These are phyloP conservation scores for Senna siamea DNA, from an alignment of 306 rosid species.

Conservation along the genomic window DNA sequence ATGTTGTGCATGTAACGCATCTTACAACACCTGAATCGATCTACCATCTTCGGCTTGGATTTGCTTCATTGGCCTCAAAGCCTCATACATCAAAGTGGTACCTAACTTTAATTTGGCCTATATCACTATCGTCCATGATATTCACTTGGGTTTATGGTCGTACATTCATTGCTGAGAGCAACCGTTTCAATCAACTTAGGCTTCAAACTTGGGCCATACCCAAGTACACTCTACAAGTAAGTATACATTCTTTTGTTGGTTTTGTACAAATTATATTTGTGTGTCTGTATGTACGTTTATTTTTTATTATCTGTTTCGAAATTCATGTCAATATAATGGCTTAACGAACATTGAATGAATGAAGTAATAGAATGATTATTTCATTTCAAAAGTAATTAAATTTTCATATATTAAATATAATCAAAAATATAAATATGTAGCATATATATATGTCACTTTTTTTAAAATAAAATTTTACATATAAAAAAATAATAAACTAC, in stretches of 20 bases:
- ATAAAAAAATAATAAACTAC: too few relatives aligned
- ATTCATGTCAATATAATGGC: too few relatives aligned
- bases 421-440: too few relatives aligned
- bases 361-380: not conserved
- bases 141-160: conserved; percentile 40
- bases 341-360: too few relatives aligned
- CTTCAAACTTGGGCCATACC: conserved; percentile 75
- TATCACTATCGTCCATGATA: conserved; percentile 56
- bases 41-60: conserved; percentile 54
- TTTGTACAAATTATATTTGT: too few relatives aligned
- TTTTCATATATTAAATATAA: too few relatives aligned
- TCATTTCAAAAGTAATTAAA: not conserved
- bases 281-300: not conserved
- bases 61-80: conserved; percentile 58
- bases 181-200: conserved; percentile 49
- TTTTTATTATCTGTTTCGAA: not conserved
- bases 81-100: conserved; percentile 66
- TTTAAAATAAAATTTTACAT: too few relatives aligned
- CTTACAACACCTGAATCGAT: conserved; percentile 54
- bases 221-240: conserved; percentile 59
- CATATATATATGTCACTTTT: too few relatives aligned
- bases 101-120: conserved; percentile 64
- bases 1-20: conserved; percentile 52
- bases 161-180: conserved; percentile 53
- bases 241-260: not conserved